Percentiles rank a stretch among this genome's conserved stretches.
phyloP scores from a whole-genome alignment of 495 filamentous ascomycete genomes.

The Aspergillus haitiensis region DNA sequence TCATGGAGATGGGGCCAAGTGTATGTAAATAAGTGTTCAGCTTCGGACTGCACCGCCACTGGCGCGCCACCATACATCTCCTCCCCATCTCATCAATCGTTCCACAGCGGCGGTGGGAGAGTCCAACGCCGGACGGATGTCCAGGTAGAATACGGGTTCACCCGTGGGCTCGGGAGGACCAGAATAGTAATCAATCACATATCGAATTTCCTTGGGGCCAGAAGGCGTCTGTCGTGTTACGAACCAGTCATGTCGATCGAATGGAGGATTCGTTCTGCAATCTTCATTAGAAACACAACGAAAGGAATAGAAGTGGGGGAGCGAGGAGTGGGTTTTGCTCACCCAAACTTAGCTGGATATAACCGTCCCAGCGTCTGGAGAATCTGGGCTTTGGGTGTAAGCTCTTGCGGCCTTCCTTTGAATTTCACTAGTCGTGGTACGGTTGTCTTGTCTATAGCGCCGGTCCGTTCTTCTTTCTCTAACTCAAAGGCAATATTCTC shows the following conservation, averaged over 20 bases:
- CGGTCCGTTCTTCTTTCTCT: conserved; percentile 39
- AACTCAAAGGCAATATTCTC: conserved; percentile 49
- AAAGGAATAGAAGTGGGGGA: background rate
- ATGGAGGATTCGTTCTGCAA: conserved; percentile 74
- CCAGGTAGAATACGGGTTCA: conserved; percentile 93
- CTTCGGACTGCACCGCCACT: conserved; percentile 66
- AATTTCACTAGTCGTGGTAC: conserved; percentile 73
- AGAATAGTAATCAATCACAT: conserved; percentile 98
- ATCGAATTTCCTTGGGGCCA: conserved; percentile 73
- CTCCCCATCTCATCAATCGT: conserved; percentile 84
- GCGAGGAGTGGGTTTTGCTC: conserved; percentile 28
- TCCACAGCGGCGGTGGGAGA: conserved; percentile 76
- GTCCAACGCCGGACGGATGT: conserved; percentile 94
- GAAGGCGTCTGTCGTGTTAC: conserved; percentile 68
- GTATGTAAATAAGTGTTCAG: conserved; percentile 28
- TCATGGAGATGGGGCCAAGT: background rate
- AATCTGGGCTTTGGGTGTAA: conserved; percentile 86
- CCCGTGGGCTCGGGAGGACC: conserved; percentile 83
- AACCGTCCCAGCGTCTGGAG: conserved; percentile 73
- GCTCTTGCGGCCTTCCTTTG: conserved; percentile 81
- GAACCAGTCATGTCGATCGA: conserved; percentile 97
- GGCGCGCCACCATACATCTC: conserved; percentile 89
- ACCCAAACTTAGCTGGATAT: conserved; percentile 78
- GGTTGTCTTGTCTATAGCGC: conserved; percentile 39
- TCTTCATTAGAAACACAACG: conserved; percentile 12